These are phyloP conservation scores for Canariomyces notabilis DNA, from an alignment of 2,329 filamentous ascomycete species.

Conservation along the genomic window DNA sequence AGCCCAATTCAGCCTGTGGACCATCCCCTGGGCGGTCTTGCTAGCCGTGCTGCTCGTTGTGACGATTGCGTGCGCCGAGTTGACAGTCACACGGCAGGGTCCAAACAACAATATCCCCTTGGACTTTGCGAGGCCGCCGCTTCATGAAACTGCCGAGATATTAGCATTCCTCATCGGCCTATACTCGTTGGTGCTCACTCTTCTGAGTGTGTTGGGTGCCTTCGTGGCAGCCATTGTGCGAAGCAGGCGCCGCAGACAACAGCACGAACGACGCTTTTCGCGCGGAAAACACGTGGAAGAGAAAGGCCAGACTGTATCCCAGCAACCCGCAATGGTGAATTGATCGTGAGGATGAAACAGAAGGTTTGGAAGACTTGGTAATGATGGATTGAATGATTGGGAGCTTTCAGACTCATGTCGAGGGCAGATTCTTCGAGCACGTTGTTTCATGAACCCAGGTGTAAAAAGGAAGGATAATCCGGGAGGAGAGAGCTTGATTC, in stretches of 20 bases:
- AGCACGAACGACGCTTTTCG: not conserved
- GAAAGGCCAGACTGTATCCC: not conserved
- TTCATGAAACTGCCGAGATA: conserved; percentile 25
- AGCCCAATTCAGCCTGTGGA: conserved; percentile 22
- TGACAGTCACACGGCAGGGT: conserved; percentile 22
- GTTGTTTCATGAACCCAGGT: no score
- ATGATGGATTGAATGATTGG: no score
- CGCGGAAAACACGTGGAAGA: not conserved
- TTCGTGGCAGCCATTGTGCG: conserved; percentile 6
- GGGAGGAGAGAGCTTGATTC: no score
- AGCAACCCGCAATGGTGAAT: not conserved
- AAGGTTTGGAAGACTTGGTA: not conserved
- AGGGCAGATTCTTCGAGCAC: no score
- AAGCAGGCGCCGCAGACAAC: conserved; percentile 3
- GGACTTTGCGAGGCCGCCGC: conserved; percentile 23
- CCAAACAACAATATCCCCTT: conserved; percentile 19
- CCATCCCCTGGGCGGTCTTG: conserved; percentile 23
- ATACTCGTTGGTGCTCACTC: conserved; percentile 20
- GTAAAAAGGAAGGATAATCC: no score
- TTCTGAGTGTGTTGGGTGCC: conserved; percentile 20
- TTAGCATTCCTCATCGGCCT: conserved; percentile 22
- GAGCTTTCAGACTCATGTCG: no score
- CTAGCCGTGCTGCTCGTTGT: conserved; percentile 20
- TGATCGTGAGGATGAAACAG: not conserved
- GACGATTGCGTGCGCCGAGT: conserved; percentile 20